Percentiles rank a stretch among this genome's conserved stretches.
These are phyloP conservation scores for Pyrus bretschneideri DNA, from an alignment of 306 rosid species.

Conservation along the genomic window DNA sequence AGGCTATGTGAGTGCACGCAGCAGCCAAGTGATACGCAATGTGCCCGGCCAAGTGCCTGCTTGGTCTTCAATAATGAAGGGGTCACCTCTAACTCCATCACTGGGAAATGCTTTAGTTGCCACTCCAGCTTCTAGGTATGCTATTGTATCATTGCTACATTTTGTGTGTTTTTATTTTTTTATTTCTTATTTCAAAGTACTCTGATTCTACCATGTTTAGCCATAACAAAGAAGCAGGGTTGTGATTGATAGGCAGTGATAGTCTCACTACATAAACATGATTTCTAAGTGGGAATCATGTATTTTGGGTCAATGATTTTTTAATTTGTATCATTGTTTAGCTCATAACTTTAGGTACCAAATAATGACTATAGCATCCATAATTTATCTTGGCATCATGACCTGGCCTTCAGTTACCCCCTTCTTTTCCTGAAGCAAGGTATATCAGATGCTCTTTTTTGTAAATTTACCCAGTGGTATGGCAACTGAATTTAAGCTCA, in stretches of 20 bases:
- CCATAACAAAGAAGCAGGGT: background rate
- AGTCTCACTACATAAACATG: background rate
- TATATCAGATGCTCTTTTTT: conserved; percentile 38
- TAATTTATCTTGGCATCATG: conserved; percentile 12
- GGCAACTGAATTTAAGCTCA: conserved; percentile 61
- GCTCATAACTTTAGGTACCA: background rate
- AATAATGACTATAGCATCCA: conserved; percentile 7
- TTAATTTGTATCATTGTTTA: background rate
- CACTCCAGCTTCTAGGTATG: conserved; percentile 93
- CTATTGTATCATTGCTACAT: background rate
- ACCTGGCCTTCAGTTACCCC: conserved; percentile 38
- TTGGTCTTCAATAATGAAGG: conserved; percentile 85
- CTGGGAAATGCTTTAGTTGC: conserved; percentile 60
- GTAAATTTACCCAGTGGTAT: conserved; percentile 32
- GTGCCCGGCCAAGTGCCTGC: conserved; percentile 47
- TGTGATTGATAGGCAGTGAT: background rate
- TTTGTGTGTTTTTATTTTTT: background rate
- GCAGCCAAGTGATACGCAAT: conserved; percentile 56
- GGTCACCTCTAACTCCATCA: conserved; percentile 59
- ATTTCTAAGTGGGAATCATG: background rate
- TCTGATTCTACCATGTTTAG: background rate
- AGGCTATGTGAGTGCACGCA: conserved; percentile 65
- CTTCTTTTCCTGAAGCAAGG: conserved; percentile 40
- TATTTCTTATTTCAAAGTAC: background rate
- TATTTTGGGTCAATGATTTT: conserved; percentile 5